Conservation (phyloP, 805 yeast genomes). For the Kluyveromyces aestuarii region DNA sequence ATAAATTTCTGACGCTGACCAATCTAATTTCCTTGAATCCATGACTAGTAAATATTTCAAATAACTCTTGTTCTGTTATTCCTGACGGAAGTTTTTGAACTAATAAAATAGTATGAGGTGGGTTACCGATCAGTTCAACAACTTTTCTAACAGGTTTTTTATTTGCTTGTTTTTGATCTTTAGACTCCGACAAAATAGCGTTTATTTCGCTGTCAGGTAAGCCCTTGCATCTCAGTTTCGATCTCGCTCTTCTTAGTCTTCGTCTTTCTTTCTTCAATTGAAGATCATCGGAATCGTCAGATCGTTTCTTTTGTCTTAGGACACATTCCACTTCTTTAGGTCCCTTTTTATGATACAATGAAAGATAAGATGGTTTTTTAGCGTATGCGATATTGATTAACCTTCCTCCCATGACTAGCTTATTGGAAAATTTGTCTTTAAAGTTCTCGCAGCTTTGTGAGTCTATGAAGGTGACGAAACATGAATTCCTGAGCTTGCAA, state of each 20-base stretch:
- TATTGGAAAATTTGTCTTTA: conserved; percentile 4
- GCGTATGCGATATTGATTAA: conserved; percentile 14
- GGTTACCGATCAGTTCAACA: conserved; percentile 27
- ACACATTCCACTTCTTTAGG: neutral
- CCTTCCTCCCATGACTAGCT: conserved; percentile 14
- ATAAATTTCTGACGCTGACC: conserved; percentile 59
- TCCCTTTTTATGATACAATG: neutral
- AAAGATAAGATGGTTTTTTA: conserved; percentile 12
- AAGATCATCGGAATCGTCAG: neutral
- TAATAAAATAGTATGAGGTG: conserved; percentile 64
- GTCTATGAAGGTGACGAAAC: conserved; percentile 20
- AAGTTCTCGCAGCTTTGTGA: conserved; percentile 10
- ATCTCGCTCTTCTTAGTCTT: conserved; percentile 18
- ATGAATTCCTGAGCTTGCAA: conserved; percentile 8
- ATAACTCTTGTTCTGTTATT: conserved; percentile 33
- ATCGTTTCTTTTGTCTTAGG: neutral
- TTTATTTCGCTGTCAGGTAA: conserved; percentile 9
- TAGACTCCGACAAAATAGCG: conserved; percentile 3
- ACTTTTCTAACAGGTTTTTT: conserved; percentile 7
- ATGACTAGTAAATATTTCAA: conserved; percentile 36
- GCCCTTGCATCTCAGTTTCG: conserved; percentile 15
- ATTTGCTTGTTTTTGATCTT: neutral
- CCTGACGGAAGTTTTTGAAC: conserved; percentile 53
- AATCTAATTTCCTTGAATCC: conserved; percentile 64
- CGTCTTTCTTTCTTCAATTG: conserved; percentile 8